phyloP scores from a whole-genome alignment of 768 basidiomycete genomes.

The Tylopilus subfusipes region DNA sequence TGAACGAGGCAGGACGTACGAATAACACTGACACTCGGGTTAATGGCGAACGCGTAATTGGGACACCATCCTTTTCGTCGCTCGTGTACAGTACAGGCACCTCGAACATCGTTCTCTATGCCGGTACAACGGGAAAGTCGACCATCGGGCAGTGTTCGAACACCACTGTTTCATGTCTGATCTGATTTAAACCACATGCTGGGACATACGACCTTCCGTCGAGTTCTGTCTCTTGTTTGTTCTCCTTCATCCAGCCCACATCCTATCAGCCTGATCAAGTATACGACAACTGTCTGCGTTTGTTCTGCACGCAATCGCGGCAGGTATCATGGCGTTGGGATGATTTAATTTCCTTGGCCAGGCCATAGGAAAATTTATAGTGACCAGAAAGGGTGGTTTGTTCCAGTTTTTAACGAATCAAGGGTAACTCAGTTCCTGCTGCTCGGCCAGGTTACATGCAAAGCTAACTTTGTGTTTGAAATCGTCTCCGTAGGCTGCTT shows the following conservation, averaged over 20 bases:
- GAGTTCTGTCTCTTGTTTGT: too few relatives aligned
- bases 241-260: too few relatives aligned
- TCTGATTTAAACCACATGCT: too few relatives aligned
- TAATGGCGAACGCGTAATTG: conserved; percentile 69
- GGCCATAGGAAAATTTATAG: conserved; percentile 33
- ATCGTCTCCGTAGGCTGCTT: conserved; percentile 19
- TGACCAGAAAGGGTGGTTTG: conserved; percentile 57
- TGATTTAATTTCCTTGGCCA: conserved; percentile 20
- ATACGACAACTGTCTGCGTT: conserved; percentile 18
- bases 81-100: conserved; percentile 52
- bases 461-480: background rate
- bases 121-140: background rate
- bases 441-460: background rate
- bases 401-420: conserved; percentile 76
- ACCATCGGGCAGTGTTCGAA: background rate
- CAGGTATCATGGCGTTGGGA: conserved; percentile 36
- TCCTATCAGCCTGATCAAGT: background rate
- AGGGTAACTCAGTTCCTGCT: conserved; percentile 38
- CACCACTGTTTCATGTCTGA: background rate
- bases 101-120: conserved; percentile 33
- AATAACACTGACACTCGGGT: conserved; percentile 43
- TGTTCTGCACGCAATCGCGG: conserved; percentile 32
- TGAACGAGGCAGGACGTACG: background rate
- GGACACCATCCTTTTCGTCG: conserved; percentile 52
- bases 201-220: too few relatives aligned